Evolutionary conservation across 1,139 yeast genomes (phyloP).

Genomic region (Nadsonia starkeyi-henricii): DNA sequence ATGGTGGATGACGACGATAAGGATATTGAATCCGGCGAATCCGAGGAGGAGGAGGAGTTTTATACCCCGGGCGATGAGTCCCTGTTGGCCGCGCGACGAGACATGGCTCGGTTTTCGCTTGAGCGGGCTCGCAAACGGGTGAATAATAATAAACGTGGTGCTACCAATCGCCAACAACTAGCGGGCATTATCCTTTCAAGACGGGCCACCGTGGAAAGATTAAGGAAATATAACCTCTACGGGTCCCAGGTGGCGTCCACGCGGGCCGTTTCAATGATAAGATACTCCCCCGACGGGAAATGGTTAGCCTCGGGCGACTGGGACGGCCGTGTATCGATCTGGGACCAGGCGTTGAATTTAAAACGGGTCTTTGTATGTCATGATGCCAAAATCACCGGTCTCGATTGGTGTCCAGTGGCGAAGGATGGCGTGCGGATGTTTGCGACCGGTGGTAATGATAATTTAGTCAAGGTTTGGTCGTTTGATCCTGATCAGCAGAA

Average conservation of each 20-base stretch:
- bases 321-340: conserved; percentile 58
- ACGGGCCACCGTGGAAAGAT: conserved; percentile 28
- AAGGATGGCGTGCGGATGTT: conserved; percentile 12
- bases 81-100: conserved; percentile 40
- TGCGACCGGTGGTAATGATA: conserved; percentile 58
- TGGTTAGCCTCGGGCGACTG: conserved; percentile 63
- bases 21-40: conserved; percentile 19
- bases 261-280: conserved; percentile 52
- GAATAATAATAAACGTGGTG: conserved; percentile 23
- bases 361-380: conserved; percentile 30
- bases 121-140: conserved; percentile 32
- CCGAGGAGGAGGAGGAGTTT: conserved; percentile 58
- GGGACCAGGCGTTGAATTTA: conserved; percentile 27
- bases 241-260: conserved; percentile 63
- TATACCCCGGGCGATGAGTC: conserved; percentile 64
- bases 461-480: conserved; percentile 37
- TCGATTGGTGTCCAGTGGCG: conserved; percentile 45
- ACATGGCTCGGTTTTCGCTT: conserved; percentile 40
- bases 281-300: conserved; percentile 29
- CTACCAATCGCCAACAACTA: too few relatives aligned
- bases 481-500: conserved; percentile 11
- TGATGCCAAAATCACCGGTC: conserved; percentile 51
- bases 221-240: conserved; percentile 31
- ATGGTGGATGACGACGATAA: conserved; percentile 10
- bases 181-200: conserved; percentile 18